phyloP scores from a whole-genome alignment of 306 rosid species.

The Vigna nakashimae region DNA sequence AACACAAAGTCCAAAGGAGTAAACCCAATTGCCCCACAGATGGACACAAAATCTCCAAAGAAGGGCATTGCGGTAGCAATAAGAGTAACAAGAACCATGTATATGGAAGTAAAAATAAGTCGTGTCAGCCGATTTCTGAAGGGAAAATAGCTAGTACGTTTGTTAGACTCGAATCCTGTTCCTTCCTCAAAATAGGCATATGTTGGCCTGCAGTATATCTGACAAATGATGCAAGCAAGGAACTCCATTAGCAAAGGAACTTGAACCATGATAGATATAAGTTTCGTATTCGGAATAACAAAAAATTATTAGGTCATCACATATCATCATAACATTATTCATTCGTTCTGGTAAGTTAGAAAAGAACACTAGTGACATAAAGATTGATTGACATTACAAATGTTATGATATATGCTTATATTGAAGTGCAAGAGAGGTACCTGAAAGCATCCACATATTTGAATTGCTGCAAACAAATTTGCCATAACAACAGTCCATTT shows the following conservation, averaged over 20 bases:
- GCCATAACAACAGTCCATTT: slow-evolving; percentile 83
- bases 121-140: slow-evolving; percentile 46
- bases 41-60: slow-evolving; percentile 77
- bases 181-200: slow-evolving; percentile 71
- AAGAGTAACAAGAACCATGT: slow-evolving; percentile 63
- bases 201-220: slow-evolving; percentile 89
- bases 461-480: slow-evolving; percentile 76
- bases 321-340: not conserved
- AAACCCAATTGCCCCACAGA: slow-evolving; percentile 81
- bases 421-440: slow-evolving; percentile 37
- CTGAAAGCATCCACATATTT: slow-evolving; percentile 85
- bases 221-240: slow-evolving; percentile 35
- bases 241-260: slow-evolving; percentile 23
- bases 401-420: not conserved
- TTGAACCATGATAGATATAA: not conserved
- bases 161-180: slow-evolving; percentile 33
- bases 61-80: slow-evolving; percentile 82
- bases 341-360: not conserved
- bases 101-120: slow-evolving; percentile 53
- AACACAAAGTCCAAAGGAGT: slow-evolving; percentile 78
- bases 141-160: slow-evolving; percentile 36
- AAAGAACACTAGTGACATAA: not conserved
- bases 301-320: not conserved
- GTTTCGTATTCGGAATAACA: not conserved
- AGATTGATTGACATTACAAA: not conserved